Conservation (phyloP, 805 yeast genomes). For the Starmerella kuoi region DNA sequence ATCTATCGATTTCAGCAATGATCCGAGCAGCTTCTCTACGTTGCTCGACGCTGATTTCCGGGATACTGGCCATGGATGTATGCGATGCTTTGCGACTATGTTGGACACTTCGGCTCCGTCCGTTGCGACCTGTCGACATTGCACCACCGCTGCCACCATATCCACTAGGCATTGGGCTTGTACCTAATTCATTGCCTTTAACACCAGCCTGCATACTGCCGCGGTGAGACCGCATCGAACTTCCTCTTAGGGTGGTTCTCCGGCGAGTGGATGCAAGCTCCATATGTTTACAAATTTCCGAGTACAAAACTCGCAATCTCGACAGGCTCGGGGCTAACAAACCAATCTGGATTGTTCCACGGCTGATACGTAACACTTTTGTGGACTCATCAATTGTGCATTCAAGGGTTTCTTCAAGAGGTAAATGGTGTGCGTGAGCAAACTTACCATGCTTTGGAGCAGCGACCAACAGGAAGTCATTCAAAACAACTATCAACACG, state of each 20-base stretch:
- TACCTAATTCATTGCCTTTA: not conserved
- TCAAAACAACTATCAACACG: constrained; percentile 62
- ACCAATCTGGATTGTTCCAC: constrained; percentile 34
- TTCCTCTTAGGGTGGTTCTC: not conserved
- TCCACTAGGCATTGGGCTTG: not conserved
- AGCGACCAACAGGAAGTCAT: constrained; percentile 67
- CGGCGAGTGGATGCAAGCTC: constrained; percentile 10
- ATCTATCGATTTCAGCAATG: constrained; percentile 58
- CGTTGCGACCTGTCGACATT: not conserved
- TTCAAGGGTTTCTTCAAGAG: constrained; percentile 44
- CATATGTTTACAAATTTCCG: constrained; percentile 13
- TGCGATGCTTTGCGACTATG: constrained; percentile 9
- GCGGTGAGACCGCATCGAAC: not conserved
- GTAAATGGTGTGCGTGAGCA: constrained; percentile 70
- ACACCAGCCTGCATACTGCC: not conserved
- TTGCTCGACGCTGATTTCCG: constrained; percentile 37
- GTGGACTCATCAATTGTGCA: constrained; percentile 22
- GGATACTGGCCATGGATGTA: constrained; percentile 36
- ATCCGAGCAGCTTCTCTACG: constrained; percentile 46
- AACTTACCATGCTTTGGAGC: constrained; percentile 42
- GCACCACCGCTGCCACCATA: too few species aligned
- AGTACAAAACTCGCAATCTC: constrained; percentile 13
- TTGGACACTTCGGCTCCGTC: not conserved
- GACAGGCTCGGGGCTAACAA: constrained; percentile 14
- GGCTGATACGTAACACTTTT: constrained; percentile 35